These are phyloP conservation scores for Talaromyces pinophilus DNA, from an alignment of 2,329 filamentous ascomycete genomes.

Conservation along the genomic window DNA sequence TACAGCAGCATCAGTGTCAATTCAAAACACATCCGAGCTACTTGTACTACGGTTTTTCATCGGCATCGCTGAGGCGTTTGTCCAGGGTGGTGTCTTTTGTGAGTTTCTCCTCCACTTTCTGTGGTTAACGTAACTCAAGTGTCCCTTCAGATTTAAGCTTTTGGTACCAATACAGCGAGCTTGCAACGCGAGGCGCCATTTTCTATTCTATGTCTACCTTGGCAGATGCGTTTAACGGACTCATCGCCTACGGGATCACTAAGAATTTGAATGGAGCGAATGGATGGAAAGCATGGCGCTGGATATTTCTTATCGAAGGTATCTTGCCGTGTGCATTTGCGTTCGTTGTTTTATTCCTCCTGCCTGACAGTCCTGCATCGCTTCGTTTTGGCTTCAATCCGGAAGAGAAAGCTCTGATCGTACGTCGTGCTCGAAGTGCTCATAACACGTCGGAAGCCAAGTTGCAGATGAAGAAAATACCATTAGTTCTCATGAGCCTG, in stretches of 20 bases:
- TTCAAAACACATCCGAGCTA: not conserved
- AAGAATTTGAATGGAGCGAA: conserved; percentile 18
- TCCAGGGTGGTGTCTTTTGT: not conserved
- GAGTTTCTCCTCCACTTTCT: too few species aligned
- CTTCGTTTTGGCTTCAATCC: not conserved
- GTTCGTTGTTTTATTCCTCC: not conserved
- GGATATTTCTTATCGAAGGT: conserved; percentile 29
- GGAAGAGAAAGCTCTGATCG: not conserved
- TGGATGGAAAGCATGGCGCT: conserved; percentile 24
- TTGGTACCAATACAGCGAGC: conserved; percentile 18
- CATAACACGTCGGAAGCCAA: not conserved
- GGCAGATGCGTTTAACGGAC: conserved; percentile 26
- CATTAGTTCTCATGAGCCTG: too few species aligned
- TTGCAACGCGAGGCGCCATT: conserved; percentile 27
- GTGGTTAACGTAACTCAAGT: not conserved
- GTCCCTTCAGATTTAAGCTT: not conserved
- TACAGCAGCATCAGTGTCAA: not conserved
- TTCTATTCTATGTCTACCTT: conserved; percentile 26
- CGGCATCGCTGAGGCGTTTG: not conserved
- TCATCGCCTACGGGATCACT: conserved; percentile 26
- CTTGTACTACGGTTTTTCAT: not conserved
- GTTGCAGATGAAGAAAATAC: not conserved
- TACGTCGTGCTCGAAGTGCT: not conserved
- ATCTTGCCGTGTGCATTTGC: not conserved
- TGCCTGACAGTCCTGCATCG: not conserved